A percentile compares a stretch with the other conserved stretches of the same genome.
These are phyloP conservation scores for Fistulifera pelliculosa DNA, from an alignment of 108 stramenopile species.

Conservation along the genomic window DNA sequence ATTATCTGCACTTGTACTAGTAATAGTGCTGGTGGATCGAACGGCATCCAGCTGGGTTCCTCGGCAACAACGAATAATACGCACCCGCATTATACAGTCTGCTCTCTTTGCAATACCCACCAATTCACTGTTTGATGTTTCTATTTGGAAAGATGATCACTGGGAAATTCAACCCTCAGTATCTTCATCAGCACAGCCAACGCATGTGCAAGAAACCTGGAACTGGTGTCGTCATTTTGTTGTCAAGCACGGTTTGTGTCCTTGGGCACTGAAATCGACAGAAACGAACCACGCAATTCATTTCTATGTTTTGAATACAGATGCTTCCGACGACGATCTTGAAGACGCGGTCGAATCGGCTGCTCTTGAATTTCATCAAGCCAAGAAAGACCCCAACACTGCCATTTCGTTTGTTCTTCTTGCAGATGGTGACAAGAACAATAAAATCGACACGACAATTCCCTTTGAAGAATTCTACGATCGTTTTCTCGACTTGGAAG, in stretches of 20 bases:
- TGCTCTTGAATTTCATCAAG: slow-evolving; percentile 5
- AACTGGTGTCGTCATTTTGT: slow-evolving; percentile 64
- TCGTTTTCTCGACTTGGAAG: slow-evolving; percentile 58
- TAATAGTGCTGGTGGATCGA: too few relatives aligned
- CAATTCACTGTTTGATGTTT: too few relatives aligned
- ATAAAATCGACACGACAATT: not conserved
- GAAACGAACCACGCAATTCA: slow-evolving; percentile 36
- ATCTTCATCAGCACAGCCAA: too few relatives aligned
- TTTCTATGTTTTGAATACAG: slow-evolving; percentile 27
- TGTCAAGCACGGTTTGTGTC: slow-evolving; percentile 42
- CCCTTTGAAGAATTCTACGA: slow-evolving; percentile 50
- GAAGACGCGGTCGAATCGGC: slow-evolving; percentile 16
- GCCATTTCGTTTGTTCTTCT: slow-evolving; percentile 61
- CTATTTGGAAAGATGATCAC: too few relatives aligned
- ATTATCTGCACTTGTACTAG: too few relatives aligned
- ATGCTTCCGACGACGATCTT: not conserved
- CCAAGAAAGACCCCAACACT: slow-evolving; percentile 26
- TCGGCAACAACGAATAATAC: too few relatives aligned
- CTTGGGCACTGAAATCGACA: slow-evolving; percentile 50
- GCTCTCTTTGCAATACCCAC: too few relatives aligned
- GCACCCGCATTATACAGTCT: too few relatives aligned
- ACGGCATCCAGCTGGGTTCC: too few relatives aligned
- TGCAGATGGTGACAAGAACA: slow-evolving; percentile 4
- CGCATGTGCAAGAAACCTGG: slow-evolving; percentile 14
- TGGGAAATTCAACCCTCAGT: too few relatives aligned